Base-by-base conservation (phyloP, 2,329 filamentous ascomycete species). In the Colletotrichum sp. region DNA sequence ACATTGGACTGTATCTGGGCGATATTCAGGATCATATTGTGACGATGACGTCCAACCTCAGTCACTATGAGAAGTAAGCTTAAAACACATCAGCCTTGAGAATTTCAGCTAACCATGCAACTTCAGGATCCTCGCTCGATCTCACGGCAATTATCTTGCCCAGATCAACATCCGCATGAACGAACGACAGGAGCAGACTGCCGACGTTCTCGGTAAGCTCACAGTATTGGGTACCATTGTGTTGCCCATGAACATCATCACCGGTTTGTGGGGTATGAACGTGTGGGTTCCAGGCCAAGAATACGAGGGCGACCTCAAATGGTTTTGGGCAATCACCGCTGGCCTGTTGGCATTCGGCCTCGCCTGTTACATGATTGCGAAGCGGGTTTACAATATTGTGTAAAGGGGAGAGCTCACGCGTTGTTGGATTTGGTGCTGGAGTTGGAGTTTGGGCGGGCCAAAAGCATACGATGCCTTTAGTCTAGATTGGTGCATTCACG, bases 131-230 rank as follows among this genome's bases (percentile, higher is more conserved):
- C 90, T 99, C 32, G 95, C 95, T 64, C 92, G 97, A 73, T 96
- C 96, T 15, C 97, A 99, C 82, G 95, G 93, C 82, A 99, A 98
- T 83, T 99, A 99, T 83, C 94, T 99, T n/a, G 97, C 97, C 1
- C 97, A 99, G 84, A 98, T 99, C 87, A 98, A 98, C 85, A 98
- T 98, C 80, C 93, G 96, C 81, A 98, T 98, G 96, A 98, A 98
- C 85, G 96, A 98, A 87, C 93, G 97, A 63, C 95, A 98, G 83
- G 96, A 99, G 84, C 93, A 98, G 86, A 99, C 97, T 2, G 95
- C 96, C 55, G 96, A 99, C 83, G 96, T 98, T 2, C 91, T 99
- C 15, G 96, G 96, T 78, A 98, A 97, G 84, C 90, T 99, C 76
- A 98, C 97, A 0, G 97, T 99, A 1, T 89, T 99, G 2, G 97